These are phyloP conservation scores for Acanthamoeba comandoni DNA, from an alignment of 208 protist species.

Conservation along the genomic window DNA sequence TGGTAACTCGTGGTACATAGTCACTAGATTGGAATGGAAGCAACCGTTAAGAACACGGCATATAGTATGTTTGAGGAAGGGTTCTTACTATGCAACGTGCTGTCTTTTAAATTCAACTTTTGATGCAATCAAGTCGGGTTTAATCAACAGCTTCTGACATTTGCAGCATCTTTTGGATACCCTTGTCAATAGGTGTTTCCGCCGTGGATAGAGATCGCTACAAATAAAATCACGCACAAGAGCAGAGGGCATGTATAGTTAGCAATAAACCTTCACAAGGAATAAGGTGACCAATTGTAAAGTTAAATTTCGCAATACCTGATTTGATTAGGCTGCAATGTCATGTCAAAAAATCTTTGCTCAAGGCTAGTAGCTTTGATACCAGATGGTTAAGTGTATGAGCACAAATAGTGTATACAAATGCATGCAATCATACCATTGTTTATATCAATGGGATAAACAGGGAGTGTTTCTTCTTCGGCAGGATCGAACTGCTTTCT, in stretches of 20 bases:
- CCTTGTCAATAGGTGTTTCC: not conserved
- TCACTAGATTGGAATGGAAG: no score
- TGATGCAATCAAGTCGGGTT: not conserved
- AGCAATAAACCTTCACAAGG: no score
- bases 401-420: not conserved
- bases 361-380: no score
- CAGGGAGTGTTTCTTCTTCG: not conserved
- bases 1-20: no score
- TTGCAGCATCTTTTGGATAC: not conserved
- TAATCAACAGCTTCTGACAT: conserved; percentile 6
- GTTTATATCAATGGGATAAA: conserved; percentile 14
- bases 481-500: conserved; percentile 2
- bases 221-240: not conserved
- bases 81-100: conserved; percentile 1
- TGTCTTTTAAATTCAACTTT: conserved; percentile 26
- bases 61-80: no score
- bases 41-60: no score
- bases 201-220: conserved; percentile 8
- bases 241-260: no score
- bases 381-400: conserved; percentile 8
- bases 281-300: not conserved
- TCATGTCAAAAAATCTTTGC: no score
- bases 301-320: no score
- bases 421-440: conserved; percentile 1
- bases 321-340: not conserved